A percentile compares a stretch with the other conserved stretches of the same genome.
phyloP scores from a whole-genome alignment of 2,329 filamentous ascomycete genomes.

The Apiospora kogelbergensis region DNA sequence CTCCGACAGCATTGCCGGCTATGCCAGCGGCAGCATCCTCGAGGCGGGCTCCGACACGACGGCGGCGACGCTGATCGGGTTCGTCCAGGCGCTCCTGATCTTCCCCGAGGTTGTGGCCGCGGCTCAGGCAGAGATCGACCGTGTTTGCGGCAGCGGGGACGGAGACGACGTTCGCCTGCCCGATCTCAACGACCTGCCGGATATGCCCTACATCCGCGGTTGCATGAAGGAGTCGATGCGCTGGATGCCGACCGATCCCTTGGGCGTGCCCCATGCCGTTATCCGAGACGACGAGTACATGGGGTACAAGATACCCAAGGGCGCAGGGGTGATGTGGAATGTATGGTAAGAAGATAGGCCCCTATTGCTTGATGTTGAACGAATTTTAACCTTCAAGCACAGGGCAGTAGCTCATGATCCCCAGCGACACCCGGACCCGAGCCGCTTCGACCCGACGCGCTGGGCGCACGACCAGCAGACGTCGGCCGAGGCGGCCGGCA shows the following conservation, averaged over 20 bases:
- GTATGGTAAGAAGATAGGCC: constrained; percentile 31
- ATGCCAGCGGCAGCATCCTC: constrained; percentile 28
- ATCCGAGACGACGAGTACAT: constrained; percentile 52
- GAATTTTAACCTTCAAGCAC: background rate
- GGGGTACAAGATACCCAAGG: constrained; percentile 41
- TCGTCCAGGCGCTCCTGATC: constrained; percentile 47
- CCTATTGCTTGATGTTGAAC: background rate
- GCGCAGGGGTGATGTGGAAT: constrained; percentile 40
- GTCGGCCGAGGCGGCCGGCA: constrained; percentile 24
- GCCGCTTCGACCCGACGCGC: constrained; percentile 40
- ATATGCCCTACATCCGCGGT: constrained; percentile 43
- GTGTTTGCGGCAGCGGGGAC: constrained; percentile 47
- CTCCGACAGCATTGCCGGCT: constrained; percentile 32
- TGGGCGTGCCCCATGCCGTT: background rate
- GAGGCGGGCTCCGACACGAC: constrained; percentile 41
- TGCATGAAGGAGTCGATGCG: constrained; percentile 48
- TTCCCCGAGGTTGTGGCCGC: constrained; percentile 48
- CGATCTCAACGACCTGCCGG: constrained; percentile 41
- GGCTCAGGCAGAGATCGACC: constrained; percentile 49
- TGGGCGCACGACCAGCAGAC: constrained; percentile 16
- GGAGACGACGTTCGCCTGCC: constrained; percentile 43
- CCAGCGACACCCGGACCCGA: constrained; percentile 38
- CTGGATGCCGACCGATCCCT: constrained; percentile 26
- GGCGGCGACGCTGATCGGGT: constrained; percentile 44
- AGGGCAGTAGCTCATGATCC: constrained; percentile 49